Percentiles rank a stretch among this genome's conserved stretches.
These are phyloP conservation scores for Penicillium turbatum DNA, from an alignment of 495 filamentous ascomycete genomes.

Conservation along the genomic window DNA sequence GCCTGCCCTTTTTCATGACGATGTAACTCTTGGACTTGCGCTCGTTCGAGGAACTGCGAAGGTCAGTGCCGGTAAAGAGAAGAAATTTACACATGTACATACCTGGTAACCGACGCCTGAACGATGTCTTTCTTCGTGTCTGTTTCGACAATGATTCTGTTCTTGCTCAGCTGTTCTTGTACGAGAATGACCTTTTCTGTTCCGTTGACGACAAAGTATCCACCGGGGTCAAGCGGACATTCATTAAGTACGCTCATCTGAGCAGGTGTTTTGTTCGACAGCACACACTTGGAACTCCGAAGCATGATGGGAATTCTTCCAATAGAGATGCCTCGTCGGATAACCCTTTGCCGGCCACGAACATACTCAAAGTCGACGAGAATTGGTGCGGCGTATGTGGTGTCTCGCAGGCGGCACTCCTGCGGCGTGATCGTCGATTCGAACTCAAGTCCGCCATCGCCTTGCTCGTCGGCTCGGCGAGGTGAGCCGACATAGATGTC, in stretches of 20 bases:
- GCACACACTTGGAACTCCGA: conserved; percentile 84
- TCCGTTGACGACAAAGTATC: conserved; percentile 97
- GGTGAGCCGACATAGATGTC: conserved; percentile 82
- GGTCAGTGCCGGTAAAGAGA: not conserved
- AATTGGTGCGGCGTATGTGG: conserved; percentile 92
- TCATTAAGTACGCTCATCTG: conserved; percentile 88
- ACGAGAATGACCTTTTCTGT: conserved; percentile 98
- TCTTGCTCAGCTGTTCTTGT: conserved; percentile 97
- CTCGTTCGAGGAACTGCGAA: conserved; percentile 82
- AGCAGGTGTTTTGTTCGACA: conserved; percentile 71
- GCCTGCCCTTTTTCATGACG: conserved; percentile 81
- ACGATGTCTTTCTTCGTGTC: conserved; percentile 85
- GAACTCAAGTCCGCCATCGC: conserved; percentile 52
- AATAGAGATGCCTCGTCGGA: conserved; percentile 66
- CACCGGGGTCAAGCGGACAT: conserved; percentile 91
- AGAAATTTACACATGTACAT: not conserved
- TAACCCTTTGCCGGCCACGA: conserved; percentile 66
- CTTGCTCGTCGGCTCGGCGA: conserved; percentile 64
- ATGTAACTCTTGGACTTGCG: conserved; percentile 97
- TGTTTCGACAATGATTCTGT: conserved; percentile 93
- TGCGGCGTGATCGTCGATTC: conserved; percentile 69
- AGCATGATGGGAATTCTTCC: conserved; percentile 96
- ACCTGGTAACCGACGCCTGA: conserved; percentile 91
- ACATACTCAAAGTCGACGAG: conserved; percentile 84
- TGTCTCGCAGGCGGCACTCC: conserved; percentile 91